Conservation (phyloP, 1,139 yeast genomes). For the Hemisphaericaspora xylanilytica region DNA sequence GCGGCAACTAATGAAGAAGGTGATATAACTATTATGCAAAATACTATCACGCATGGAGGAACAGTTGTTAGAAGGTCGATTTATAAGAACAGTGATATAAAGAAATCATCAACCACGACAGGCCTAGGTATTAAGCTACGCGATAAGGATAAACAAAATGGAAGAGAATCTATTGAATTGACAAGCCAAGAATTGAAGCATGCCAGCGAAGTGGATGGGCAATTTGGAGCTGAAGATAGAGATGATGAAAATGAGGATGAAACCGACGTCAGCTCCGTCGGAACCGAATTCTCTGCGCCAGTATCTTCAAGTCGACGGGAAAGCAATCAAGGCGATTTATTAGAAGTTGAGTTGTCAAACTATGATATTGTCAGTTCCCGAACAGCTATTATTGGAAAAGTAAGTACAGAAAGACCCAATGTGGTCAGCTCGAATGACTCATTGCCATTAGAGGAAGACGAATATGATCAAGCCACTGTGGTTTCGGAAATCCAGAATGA, state of each 20-base stretch:
- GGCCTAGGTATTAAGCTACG: conserved; percentile 33
- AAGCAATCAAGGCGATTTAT: conserved; percentile 3
- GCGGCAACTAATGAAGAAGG: conserved; percentile 25
- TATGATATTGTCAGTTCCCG: conserved; percentile 32
- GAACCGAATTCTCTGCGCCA: conserved; percentile 16
- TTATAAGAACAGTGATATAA: conserved; percentile 15
- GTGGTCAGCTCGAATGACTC: conserved; percentile 31
- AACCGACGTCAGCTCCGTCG: conserved; percentile 25
- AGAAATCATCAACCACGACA: conserved; percentile 19
- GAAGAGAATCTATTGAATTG: background rate
- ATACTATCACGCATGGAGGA: conserved; percentile 23
- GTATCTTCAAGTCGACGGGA: background rate
- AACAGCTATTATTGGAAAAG: conserved; percentile 31
- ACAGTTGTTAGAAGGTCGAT: conserved; percentile 29
- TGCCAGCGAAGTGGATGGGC: conserved; percentile 2
- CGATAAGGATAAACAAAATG: conserved; percentile 6
- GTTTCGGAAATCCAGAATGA: conserved; percentile 1
- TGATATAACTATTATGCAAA: conserved; percentile 29
- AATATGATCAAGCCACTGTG: conserved; percentile 1
- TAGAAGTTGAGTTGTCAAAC: conserved; percentile 28
- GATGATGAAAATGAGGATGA: conserved; percentile 21
- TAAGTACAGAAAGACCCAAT: conserved; percentile 25
- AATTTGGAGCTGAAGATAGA: conserved; percentile 16
- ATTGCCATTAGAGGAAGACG: conserved; percentile 14
- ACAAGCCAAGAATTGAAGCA: conserved; percentile 6